Percentiles rank a stretch among this genome's conserved stretches.
phyloP scores from a whole-genome alignment of 2,329 filamentous ascomycete species.

The Ophiocordyceps unilateralis region DNA sequence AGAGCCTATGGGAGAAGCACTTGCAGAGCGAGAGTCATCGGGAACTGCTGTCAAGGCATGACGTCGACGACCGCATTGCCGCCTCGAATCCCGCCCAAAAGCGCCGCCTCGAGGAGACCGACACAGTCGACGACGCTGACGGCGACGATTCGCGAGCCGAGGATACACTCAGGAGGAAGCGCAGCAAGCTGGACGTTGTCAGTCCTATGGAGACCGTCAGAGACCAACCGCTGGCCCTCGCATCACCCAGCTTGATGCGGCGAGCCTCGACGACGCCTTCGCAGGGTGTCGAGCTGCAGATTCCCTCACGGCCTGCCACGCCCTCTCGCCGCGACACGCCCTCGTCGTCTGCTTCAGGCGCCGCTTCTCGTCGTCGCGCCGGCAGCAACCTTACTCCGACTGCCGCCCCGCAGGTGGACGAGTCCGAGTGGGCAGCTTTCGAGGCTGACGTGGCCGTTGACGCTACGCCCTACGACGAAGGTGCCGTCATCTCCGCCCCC shows the following conservation, averaged over 20 bases:
- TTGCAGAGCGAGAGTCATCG: slow-evolving; percentile 27
- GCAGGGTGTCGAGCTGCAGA: slow-evolving; percentile 42
- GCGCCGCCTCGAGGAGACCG: slow-evolving; percentile 2
- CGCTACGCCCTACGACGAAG: slow-evolving; percentile 17
- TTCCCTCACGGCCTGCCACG: slow-evolving; percentile 46
- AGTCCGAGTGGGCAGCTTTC: slow-evolving; percentile 76
- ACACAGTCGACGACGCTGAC: slow-evolving; percentile 15
- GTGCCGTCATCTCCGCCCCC: slow-evolving; percentile 50
- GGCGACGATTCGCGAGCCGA: slow-evolving; percentile 15
- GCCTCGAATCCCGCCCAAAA: neutral
- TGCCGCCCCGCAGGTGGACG: slow-evolving; percentile 30
- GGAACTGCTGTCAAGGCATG: slow-evolving; percentile 7
- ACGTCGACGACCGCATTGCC: neutral
- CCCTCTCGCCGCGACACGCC: slow-evolving; percentile 27
- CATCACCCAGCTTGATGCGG: slow-evolving; percentile 26
- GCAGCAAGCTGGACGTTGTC: slow-evolving; percentile 22
- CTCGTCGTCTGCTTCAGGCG: slow-evolving; percentile 21
- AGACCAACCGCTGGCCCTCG: slow-evolving; percentile 9
- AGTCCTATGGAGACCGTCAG: neutral
- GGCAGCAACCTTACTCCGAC: slow-evolving; percentile 5
- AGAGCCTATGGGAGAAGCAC: slow-evolving; percentile 51
- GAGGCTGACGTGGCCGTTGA: slow-evolving; percentile 58
- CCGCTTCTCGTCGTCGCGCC: slow-evolving; percentile 6
- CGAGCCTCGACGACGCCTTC: slow-evolving; percentile 33
- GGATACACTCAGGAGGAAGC: slow-evolving; percentile 23